A percentile compares a stretch with the other conserved stretches of the same genome.
These are phyloP conservation scores for Dysphania ambrosioides DNA, from an alignment of 148 eudicot genomes.

Conservation along the genomic window DNA sequence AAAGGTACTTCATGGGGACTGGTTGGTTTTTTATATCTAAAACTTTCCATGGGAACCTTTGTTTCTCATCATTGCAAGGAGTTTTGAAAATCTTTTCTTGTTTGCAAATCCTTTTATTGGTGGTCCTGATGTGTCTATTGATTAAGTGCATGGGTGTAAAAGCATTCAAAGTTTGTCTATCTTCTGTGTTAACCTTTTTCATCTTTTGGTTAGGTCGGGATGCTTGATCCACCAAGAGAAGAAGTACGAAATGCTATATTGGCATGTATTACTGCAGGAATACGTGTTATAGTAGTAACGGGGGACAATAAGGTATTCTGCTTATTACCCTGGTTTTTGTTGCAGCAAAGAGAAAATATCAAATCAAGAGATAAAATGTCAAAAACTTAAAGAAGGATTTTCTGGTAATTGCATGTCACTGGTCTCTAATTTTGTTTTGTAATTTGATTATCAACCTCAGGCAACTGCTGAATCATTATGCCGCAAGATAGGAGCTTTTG, in stretches of 20 bases:
- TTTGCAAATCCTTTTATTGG: too few relatives aligned
- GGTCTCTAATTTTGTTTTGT: conserved; percentile 12
- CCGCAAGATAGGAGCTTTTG: conserved; percentile 86
- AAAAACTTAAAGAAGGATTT: not conserved
- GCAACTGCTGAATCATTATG: conserved; percentile 93
- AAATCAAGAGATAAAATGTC: not conserved
- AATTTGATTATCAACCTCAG: conserved; percentile 37
- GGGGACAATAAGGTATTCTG: conserved; percentile 92
- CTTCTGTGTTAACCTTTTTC: not conserved
- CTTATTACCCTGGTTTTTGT: not conserved
- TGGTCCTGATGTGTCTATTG: not conserved
- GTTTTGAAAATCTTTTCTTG: too few relatives aligned
- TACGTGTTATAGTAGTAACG: conserved; percentile 95
- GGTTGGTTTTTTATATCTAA: too few relatives aligned
- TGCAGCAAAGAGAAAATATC: not conserved
- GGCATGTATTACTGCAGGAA: conserved; percentile 96
- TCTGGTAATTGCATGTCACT: not conserved
- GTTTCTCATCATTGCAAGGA: too few relatives aligned
- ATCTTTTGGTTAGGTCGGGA: conserved; percentile 65
- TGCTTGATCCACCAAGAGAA: conserved; percentile 99
- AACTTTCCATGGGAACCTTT: too few relatives aligned
- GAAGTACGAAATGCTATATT: conserved; percentile 85
- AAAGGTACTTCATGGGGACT: too few relatives aligned
- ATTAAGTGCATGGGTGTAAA: not conserved
- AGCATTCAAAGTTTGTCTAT: not conserved